Evolutionary conservation across 2,329 filamentous ascomycete genomes (phyloP).

Genomic region (Aspergillus quadricinctus): DNA sequence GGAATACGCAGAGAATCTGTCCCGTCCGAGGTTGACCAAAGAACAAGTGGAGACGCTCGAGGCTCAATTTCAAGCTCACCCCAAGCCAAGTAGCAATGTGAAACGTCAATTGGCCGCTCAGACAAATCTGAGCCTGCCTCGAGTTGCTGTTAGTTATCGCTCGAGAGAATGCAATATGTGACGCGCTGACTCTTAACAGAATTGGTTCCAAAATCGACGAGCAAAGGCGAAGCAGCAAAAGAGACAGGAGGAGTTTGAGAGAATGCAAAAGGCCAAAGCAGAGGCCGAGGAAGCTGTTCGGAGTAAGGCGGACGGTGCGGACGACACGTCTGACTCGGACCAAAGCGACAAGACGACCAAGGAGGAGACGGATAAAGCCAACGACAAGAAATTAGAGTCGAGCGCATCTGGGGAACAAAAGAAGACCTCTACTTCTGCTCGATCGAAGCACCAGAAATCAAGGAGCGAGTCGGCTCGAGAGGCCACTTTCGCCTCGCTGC

Average conservation of each 20-base stretch:
- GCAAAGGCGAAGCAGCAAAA: slow-evolving; percentile 51
- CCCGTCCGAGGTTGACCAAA: slow-evolving; percentile 47
- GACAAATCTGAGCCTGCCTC: slow-evolving; percentile 46
- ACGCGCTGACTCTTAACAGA: slow-evolving; percentile 29
- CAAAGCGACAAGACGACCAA: slow-evolving; percentile 15
- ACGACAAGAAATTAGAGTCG: slow-evolving; percentile 24
- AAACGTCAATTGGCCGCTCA: slow-evolving; percentile 48
- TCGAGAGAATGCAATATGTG: slow-evolving; percentile 4
- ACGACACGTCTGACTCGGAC: slow-evolving; percentile 20
- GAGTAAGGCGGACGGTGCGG: slow-evolving; percentile 24
- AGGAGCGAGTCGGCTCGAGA: slow-evolving; percentile 37
- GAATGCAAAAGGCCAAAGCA: slow-evolving; percentile 38
- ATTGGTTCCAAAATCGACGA: slow-evolving; percentile 51
- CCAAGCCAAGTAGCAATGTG: slow-evolving; percentile 48
- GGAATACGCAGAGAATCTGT: slow-evolving; percentile 45
- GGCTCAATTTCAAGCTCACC: slow-evolving; percentile 46
- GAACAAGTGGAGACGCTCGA: slow-evolving; percentile 50
- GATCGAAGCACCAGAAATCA: slow-evolving; percentile 34
- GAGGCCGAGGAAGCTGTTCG: slow-evolving; percentile 34
- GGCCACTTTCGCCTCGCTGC: slow-evolving; percentile 42
- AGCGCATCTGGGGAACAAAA: slow-evolving; percentile 16
- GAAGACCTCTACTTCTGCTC: slow-evolving; percentile 19
- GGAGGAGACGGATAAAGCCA: slow-evolving; percentile 21
- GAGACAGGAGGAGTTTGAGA: slow-evolving; percentile 47
- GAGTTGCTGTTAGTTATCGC: slow-evolving; percentile 44